Base-by-base conservation (phyloP, 208 protist species). In the Wallacemonas sp. region DNA sequence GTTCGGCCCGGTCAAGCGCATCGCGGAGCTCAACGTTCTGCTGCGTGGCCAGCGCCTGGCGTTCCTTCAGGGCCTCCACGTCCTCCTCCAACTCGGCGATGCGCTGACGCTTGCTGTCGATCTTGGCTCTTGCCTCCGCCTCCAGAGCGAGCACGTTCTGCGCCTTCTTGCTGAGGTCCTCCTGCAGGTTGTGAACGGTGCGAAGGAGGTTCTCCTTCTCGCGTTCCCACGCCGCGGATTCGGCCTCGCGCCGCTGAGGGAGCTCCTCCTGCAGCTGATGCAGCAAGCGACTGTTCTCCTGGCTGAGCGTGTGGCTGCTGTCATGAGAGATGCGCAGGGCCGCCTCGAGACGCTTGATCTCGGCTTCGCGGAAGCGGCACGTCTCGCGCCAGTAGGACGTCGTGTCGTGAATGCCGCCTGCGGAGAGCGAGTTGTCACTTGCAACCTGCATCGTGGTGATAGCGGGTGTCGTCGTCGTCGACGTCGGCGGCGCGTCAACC, bases 121-220 rank as follows among this genome's bases (percentile, higher is more conserved):
- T 76, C 72, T 94, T 94, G 54, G 63, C 56, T 19, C 68, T 72
- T 21, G 88, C 88, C 72, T 94, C 88, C 36, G 34, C 70, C 57
- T 94, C 88, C 19, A 94, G 55, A 47, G 62, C 74, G 11, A 79
- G 71, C 26, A 87, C 48, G n/a, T 79, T 75, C 9, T 58, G 57
- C 30, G 88, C 81, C 61, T 92, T 91, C 16, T 76, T 74, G 19
- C 67, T 64, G 55, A 94, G 70, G 54, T 87, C 73, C 6, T 74
- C 77, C 12, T 83, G 76, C 27, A 94, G 67, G 33, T 87, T 92
- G 55, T 80, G 84, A 39, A 94, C 55, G 1, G 84, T 88, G 56
- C 88, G 88, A 39, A 88, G 64, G 19, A 94, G 72, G 26, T 88
- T 91, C 24, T 89, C 88, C 29, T 76, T 76, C 60, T 94, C 88